Evolutionary conservation across 2,329 filamentous ascomycete species (phyloP), one percentile per base, ranked within the genome.

Genomic region (Mariannaea sp.): DNA sequence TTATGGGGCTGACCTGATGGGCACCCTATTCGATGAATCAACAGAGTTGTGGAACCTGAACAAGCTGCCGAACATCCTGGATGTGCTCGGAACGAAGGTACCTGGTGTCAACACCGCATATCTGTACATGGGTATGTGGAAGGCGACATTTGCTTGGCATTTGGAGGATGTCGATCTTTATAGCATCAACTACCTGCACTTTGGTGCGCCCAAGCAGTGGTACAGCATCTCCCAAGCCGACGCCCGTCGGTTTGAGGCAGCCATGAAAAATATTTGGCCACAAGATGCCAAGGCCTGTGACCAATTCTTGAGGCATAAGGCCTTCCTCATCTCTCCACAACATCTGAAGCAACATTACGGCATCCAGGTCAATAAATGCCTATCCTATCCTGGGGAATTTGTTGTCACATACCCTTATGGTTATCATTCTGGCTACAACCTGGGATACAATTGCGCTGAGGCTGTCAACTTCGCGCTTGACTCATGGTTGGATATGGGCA

Each of bases 171-270:
- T 99, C 35, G 94, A 99, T 75, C 83, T 99, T 4, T 99, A 99
- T 84, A 97, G 92, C 71, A 99, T 99, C 80, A 99, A 99, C 76
- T 99, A 97, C 71, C 92, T 99, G 55, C 94, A 99, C 69, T 99
- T 99, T 71, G 94, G 94, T 49, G 94, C 94, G 1, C 94, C 94
- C 0, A 99, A 99, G 74, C 94, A 99, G 71, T 99, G 94, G 94
- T 99, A 99, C 75, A 97, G 92, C 73, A 97, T 99, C 61, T 96
- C 93, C 1, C 95, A 97, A 71, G 89, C 90, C 60, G 94, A 99
- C 70, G 92, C 93, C 12, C 85, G 92, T 44, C 87, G 89, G 13
- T 99, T 99, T 65, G 94, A 99, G 73, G 85, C 86, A 30, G 93
- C 91, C 35, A 99, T 99, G 94, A 93, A 89, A 74, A 92, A 81